phyloP scores from a whole-genome alignment of 2,329 filamentous ascomycete species.

The Venturiaceae sp. region DNA sequence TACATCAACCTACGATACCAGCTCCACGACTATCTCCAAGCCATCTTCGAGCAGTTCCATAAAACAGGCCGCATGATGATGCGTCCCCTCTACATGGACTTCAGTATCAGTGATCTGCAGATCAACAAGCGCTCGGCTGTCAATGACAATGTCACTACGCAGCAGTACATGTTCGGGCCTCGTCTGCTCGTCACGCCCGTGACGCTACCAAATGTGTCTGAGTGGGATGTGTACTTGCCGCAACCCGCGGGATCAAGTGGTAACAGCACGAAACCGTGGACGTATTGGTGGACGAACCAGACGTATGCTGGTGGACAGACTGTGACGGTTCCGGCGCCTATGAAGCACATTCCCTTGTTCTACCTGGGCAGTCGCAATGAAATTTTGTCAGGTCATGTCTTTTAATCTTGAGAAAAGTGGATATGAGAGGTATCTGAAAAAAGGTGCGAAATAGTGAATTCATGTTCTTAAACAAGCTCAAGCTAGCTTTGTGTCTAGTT shows the following conservation, averaged over 20 bases:
- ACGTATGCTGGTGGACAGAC: slow-evolving; percentile 28
- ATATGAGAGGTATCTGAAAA: too few species aligned
- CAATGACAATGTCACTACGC: slow-evolving; percentile 25
- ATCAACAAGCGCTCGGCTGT: slow-evolving; percentile 14
- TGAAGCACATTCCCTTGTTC: slow-evolving; percentile 21
- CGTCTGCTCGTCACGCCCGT: slow-evolving; percentile 26
- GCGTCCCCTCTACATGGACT: slow-evolving; percentile 30
- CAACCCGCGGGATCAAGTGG: slow-evolving; percentile 9
- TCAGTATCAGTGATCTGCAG: slow-evolving; percentile 19
- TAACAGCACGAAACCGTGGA: slow-evolving; percentile 22
- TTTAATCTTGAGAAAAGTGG: too few species aligned
- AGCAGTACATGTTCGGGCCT: slow-evolving; percentile 31
- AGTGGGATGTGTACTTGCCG: slow-evolving; percentile 28
- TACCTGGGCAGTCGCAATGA: slow-evolving; percentile 16
- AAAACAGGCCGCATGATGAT: slow-evolving; percentile 24
- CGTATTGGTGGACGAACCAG: slow-evolving; percentile 30
- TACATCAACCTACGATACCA: slow-evolving; percentile 21
- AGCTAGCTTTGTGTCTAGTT: too few species aligned
- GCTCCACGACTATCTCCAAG: slow-evolving; percentile 18
- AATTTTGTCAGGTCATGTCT: slow-evolving; percentile 15
- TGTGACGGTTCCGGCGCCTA: slow-evolving; percentile 17
- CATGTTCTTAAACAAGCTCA: too few species aligned
- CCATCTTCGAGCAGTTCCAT: slow-evolving; percentile 24
- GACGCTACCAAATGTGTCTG: slow-evolving; percentile 23
- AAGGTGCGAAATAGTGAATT: too few species aligned